Evolutionary conservation across 2,329 filamentous ascomycete species (phyloP).

Genomic region (Penicillium psychrosexuale): DNA sequence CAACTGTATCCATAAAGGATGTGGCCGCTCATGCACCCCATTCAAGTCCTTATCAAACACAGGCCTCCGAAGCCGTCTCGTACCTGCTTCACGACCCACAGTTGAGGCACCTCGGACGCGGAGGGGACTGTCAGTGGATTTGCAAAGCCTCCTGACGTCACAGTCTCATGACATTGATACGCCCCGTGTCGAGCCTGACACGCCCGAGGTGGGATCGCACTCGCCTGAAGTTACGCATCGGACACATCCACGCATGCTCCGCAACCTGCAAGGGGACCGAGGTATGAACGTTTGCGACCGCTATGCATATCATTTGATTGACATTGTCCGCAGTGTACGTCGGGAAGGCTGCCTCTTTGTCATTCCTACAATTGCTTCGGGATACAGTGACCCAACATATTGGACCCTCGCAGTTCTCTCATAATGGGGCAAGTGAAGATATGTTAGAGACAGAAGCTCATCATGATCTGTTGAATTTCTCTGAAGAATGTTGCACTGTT

Average conservation of each 20-base stretch:
- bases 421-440: slow-evolving; percentile 50
- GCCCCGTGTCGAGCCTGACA: background rate
- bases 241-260: slow-evolving; percentile 45
- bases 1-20: slow-evolving; percentile 47
- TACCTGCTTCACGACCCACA: background rate
- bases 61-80: slow-evolving; percentile 13
- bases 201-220: slow-evolving; percentile 15
- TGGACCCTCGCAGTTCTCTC: slow-evolving; percentile 54
- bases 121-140: background rate
- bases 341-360: slow-evolving; percentile 43
- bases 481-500: slow-evolving; percentile 31
- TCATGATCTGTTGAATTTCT: slow-evolving; percentile 32
- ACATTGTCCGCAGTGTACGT: slow-evolving; percentile 31
- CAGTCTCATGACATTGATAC: background rate
- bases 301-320: slow-evolving; percentile 44
- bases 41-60: slow-evolving; percentile 29
- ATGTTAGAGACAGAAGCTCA: slow-evolving; percentile 52
- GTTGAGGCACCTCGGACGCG: background rate
- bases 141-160: slow-evolving; percentile 2
- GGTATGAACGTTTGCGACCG: slow-evolving; percentile 31
- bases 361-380: slow-evolving; percentile 55
- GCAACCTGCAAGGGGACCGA: slow-evolving; percentile 53
- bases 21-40: slow-evolving; percentile 39
- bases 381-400: slow-evolving; percentile 50
- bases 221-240: slow-evolving; percentile 32